phyloP scores from a whole-genome alignment of 169 alveolate species.

The Eimeria maxima region DNA sequence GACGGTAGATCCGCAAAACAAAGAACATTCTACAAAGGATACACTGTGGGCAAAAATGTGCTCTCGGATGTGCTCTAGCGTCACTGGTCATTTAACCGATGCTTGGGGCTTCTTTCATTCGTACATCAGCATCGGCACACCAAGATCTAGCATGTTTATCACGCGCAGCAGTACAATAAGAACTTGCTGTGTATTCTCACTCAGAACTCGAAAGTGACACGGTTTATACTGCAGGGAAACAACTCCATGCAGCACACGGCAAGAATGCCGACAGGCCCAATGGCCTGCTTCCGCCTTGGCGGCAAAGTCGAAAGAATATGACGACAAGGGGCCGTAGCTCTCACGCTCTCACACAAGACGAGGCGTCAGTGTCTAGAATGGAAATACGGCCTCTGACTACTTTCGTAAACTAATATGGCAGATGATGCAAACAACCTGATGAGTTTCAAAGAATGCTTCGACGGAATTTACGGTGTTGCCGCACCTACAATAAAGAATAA shows the following conservation, averaged over 20 bases:
- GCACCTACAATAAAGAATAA: neutral
- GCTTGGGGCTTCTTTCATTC: neutral
- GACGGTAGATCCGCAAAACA: neutral
- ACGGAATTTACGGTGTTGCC: constrained; percentile 12
- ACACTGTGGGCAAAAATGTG: neutral
- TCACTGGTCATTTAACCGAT: neutral
- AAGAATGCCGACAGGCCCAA: constrained; percentile 72
- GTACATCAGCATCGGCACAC: neutral
- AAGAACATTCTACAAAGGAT: neutral
- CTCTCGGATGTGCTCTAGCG: neutral
- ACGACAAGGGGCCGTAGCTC: constrained; percentile 11
- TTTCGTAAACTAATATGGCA: constrained; percentile 15
- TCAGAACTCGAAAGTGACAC: neutral
- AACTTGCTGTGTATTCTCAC: neutral
- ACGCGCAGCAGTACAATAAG: neutral
- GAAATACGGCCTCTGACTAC: constrained; percentile 59
- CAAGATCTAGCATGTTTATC: neutral
- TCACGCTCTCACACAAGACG: neutral
- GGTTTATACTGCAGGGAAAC: constrained; percentile 60
- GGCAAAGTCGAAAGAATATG: constrained; percentile 15
- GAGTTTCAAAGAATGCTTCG: constrained; percentile 30
- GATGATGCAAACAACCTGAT: constrained; percentile 60
- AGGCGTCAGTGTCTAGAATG: constrained; percentile 37
- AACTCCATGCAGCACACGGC: constrained; percentile 74
- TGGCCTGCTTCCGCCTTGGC: constrained; percentile 71